These are phyloP conservation scores for Penicillium decumbens DNA, from an alignment of 2,329 filamentous ascomycete species.

Conservation along the genomic window DNA sequence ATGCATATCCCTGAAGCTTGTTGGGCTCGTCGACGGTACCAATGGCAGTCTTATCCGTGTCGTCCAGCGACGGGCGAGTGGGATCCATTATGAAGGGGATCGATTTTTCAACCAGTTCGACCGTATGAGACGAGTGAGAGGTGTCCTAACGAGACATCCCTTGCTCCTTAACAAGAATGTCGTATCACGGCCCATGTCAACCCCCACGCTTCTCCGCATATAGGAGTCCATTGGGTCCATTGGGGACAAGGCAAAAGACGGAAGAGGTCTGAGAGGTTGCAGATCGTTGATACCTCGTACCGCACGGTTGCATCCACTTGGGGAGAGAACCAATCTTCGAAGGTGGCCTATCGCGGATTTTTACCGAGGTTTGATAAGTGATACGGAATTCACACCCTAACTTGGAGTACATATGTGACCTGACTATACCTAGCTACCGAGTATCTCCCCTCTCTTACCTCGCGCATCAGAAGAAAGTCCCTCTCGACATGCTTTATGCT, in stretches of 20 bases:
- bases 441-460: too few relatives aligned
- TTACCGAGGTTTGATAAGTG: neutral
- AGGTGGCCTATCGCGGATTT: neutral
- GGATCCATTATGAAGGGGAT: slow-evolving; percentile 2
- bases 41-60: slow-evolving; percentile 13
- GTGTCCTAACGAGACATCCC: slow-evolving; percentile 11
- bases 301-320: slow-evolving; percentile 17
- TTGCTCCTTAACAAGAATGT: slow-evolving; percentile 19
- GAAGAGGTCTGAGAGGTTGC: slow-evolving; percentile 3
- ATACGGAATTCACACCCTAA: neutral
- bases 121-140: neutral
- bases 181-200: slow-evolving; percentile 17
- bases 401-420: too few relatives aligned
- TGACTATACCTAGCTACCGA: too few relatives aligned
- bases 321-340: neutral
- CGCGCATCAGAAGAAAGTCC: too few relatives aligned
- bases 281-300: slow-evolving; percentile 8
- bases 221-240: neutral
- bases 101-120: too few relatives aligned
- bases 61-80: slow-evolving; percentile 10
- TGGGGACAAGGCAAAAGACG: neutral
- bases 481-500: neutral
- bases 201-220: slow-evolving; percentile 25
- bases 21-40: slow-evolving; percentile 16
- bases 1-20: slow-evolving; percentile 19